phyloP scores from a whole-genome alignment of 148 eudicot species.

The Vaccinium darrowii region DNA sequence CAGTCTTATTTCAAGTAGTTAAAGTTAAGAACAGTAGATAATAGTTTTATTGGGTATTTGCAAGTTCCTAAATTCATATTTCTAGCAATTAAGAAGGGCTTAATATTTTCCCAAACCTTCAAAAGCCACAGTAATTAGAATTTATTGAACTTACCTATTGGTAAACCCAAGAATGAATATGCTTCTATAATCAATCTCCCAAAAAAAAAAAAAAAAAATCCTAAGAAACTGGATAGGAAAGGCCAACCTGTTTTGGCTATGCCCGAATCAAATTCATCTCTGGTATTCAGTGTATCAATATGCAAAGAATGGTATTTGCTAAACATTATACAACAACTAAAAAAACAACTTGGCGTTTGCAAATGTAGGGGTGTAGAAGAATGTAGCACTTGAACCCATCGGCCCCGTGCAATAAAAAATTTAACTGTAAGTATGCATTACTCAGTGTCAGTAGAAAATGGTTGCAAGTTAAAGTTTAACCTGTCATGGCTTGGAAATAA shows the following conservation, averaged over 20 bases:
- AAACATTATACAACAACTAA: neutral
- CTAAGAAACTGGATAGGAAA: neutral
- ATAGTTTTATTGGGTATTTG: neutral
- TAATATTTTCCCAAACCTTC: neutral
- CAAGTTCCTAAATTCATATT: neutral
- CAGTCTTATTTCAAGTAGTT: neutral
- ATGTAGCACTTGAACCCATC: neutral
- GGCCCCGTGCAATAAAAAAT: neutral
- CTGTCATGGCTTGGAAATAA: constrained; percentile 62
- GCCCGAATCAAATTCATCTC: neutral
- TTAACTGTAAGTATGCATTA: neutral
- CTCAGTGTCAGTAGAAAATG: neutral
- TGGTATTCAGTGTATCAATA: neutral
- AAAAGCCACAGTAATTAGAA: neutral
- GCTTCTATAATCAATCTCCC: neutral
- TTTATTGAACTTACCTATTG: neutral
- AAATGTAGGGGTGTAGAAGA: neutral
- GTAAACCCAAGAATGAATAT: neutral
- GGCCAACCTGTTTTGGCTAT: neutral
- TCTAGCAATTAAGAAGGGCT: neutral
- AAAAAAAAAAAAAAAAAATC: neutral
- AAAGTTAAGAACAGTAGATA: neutral
- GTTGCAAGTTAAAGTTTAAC: constrained; percentile 27
- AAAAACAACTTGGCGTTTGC: neutral
- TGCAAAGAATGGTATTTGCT: neutral